Evolutionary conservation across 345 rosid genomes (phyloP).

Genomic region (Lumnitzera littorea): DNA sequence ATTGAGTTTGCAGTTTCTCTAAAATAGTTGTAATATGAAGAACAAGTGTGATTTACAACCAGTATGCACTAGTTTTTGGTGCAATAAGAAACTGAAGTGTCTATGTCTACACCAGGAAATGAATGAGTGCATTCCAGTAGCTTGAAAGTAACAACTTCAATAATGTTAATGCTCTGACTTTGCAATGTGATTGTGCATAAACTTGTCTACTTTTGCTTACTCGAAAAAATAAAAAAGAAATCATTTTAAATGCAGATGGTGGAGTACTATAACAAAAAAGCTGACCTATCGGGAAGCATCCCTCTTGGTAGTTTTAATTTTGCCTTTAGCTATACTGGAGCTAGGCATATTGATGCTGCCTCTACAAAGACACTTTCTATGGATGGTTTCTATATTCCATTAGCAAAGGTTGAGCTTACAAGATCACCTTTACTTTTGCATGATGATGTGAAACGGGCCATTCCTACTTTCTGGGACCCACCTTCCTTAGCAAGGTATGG

Average conservation of each 20-base stretch:
- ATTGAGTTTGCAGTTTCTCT: no score
- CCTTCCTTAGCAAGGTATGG: slow-evolving; percentile 52
- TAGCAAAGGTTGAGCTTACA: slow-evolving; percentile 47
- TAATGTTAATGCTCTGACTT: no score
- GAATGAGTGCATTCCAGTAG: no score
- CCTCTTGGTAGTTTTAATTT: slow-evolving; percentile 62
- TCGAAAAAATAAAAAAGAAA: no score
- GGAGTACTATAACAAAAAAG: slow-evolving; percentile 47
- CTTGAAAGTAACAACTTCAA: no score
- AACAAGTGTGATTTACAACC: no score
- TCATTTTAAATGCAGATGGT: slow-evolving; percentile 39
- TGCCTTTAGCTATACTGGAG: slow-evolving; percentile 60
- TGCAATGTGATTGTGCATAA: no score
- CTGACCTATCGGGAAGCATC: slow-evolving; percentile 35
- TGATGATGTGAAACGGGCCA: slow-evolving; percentile 42
- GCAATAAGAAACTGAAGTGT: no score
- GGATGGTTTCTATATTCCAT: slow-evolving; percentile 59
- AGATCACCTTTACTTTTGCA: slow-evolving; percentile 30
- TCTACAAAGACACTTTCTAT: slow-evolving; percentile 49
- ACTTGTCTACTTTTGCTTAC: no score
- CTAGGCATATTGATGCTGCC: slow-evolving; percentile 46
- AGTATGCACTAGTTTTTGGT: no score
- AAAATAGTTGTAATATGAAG: no score
- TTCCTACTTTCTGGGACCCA: slow-evolving; percentile 62
- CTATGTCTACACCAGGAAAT: no score